Evolutionary conservation across 768 basidiomycete genomes (phyloP).

Genomic region (Phaeotremella skinneri): DNA sequence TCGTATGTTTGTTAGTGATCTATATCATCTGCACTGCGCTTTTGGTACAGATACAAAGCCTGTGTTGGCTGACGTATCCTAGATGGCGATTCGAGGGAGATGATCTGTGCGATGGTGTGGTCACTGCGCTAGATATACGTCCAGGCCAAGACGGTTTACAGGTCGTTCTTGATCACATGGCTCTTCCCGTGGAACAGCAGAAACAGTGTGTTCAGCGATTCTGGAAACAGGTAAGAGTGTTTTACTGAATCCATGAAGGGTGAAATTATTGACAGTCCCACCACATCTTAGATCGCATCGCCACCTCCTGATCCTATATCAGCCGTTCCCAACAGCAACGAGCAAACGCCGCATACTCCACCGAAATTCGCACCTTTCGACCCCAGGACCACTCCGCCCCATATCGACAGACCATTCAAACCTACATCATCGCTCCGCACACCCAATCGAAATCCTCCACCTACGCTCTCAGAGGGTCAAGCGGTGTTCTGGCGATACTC

Average conservation of each 20-base stretch:
- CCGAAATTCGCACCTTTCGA: too few relatives aligned
- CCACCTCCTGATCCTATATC: neutral
- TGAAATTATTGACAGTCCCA: too few relatives aligned
- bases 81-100: constrained; percentile 39
- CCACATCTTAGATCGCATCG: constrained; percentile 3
- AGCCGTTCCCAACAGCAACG: neutral
- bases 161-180: constrained; percentile 31
- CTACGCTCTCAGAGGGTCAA: constrained; percentile 43
- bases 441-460: constrained; percentile 11
- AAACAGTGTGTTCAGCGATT: constrained; percentile 24
- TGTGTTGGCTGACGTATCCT: neutral
- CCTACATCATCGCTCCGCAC: constrained; percentile 10
- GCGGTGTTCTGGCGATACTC: constrained; percentile 50
- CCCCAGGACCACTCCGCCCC: neutral
- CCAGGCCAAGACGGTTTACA: constrained; percentile 40
- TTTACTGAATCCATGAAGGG: neutral
- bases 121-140: constrained; percentile 32
- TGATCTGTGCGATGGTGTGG: constrained; percentile 34
- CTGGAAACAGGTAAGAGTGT: constrained; percentile 40
- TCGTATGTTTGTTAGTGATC: constrained; percentile 8
- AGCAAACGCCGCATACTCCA: too few relatives aligned
- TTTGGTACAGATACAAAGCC: too few relatives aligned
- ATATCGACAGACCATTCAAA: neutral
- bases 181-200: constrained; percentile 17
- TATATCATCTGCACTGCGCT: constrained; percentile 7